Evolutionary conservation across 129 eudicot species (phyloP).

Genomic region (Pseudognaphalium luteoalbum): DNA sequence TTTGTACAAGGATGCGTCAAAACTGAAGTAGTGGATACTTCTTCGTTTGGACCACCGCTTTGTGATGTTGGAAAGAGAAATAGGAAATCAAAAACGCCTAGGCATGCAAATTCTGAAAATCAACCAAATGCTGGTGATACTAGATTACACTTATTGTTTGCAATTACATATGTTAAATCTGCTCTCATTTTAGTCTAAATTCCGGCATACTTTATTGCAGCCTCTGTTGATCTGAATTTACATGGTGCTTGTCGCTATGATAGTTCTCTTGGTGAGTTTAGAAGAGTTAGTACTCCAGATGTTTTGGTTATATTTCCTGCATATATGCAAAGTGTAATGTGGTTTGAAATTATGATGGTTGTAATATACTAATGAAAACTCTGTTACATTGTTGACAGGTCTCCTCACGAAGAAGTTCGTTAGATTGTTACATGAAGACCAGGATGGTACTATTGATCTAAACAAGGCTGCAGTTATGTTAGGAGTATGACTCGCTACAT

Average conservation of each 20-base stretch:
- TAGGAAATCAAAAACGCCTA: conserved; percentile 38
- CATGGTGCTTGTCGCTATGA: conserved; percentile 58
- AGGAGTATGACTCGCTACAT: conserved; percentile 40
- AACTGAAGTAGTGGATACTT: conserved; percentile 35
- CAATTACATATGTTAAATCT: neutral
- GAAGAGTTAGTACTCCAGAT: conserved; percentile 2
- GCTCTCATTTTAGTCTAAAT: neutral
- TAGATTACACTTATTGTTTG: neutral
- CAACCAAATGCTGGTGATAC: conserved; percentile 45
- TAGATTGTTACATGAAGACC: conserved; percentile 48
- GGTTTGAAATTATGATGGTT: neutral
- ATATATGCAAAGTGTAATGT: conserved; percentile 8
- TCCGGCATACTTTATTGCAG: conserved; percentile 35
- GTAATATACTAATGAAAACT: conserved; percentile 8
- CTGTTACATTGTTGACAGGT: conserved; percentile 43
- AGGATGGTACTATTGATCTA: conserved; percentile 69
- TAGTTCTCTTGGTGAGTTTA: conserved; percentile 69
- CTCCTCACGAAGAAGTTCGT: conserved; percentile 74
- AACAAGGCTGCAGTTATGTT: conserved; percentile 61
- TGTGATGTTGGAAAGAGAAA: conserved; percentile 21
- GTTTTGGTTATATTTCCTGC: neutral
- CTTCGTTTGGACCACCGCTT: conserved; percentile 30
- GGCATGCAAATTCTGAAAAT: conserved; percentile 34
- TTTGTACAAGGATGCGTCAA: conserved; percentile 21
- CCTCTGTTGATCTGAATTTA: conserved; percentile 34